Percentiles rank a stretch among this genome's conserved stretches.
Evolutionary conservation across 2,329 filamentous ascomycete genomes (phyloP).

Genomic region (Claviceps monticola): DNA sequence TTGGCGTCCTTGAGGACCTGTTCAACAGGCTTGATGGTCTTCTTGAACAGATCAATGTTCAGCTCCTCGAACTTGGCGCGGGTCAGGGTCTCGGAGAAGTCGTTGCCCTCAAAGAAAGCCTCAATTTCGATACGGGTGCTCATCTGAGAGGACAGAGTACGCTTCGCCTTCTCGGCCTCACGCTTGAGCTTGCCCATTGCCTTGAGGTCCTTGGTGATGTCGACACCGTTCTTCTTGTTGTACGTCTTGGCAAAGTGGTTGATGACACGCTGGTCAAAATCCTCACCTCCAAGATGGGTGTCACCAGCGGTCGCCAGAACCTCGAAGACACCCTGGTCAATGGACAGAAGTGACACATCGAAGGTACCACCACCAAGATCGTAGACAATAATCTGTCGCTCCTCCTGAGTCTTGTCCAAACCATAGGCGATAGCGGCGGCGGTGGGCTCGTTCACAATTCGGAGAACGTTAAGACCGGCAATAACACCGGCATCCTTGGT

Average conservation of each 20-base stretch:
- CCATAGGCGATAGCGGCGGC: constrained; percentile 92
- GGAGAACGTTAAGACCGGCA: constrained; percentile 85
- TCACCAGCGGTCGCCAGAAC: constrained; percentile 91
- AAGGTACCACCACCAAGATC: constrained; percentile 92
- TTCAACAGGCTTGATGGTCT: constrained; percentile 96
- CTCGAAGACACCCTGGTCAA: constrained; percentile 87
- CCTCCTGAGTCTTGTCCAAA: constrained; percentile 70
- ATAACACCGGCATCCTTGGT: constrained; percentile 92
- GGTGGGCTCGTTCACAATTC: constrained; percentile 93
- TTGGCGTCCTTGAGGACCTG: constrained; percentile 98
- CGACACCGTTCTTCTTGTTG: constrained; percentile 95
- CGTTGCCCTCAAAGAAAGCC: constrained; percentile 88
- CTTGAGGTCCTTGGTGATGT: constrained; percentile 90
- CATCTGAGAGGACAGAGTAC: constrained; percentile 89
- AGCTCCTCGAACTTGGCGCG: constrained; percentile 99
- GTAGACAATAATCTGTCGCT: constrained; percentile 84
- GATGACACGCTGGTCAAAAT: constrained; percentile 97
- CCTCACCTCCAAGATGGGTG: constrained; percentile 94
- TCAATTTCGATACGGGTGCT: constrained; percentile 93
- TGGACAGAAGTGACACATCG: constrained; percentile 85
- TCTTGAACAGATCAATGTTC: constrained; percentile 98
- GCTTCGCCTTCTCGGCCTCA: constrained; percentile 98
- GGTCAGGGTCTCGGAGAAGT: constrained; percentile 96
- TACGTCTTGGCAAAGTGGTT: constrained; percentile 92
- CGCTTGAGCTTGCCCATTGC: constrained; percentile 99